A percentile compares a stretch with the other conserved stretches of the same genome.
phyloP scores from a whole-genome alignment of 2,329 filamentous ascomycete genomes.

The Fusarium chuoi region DNA sequence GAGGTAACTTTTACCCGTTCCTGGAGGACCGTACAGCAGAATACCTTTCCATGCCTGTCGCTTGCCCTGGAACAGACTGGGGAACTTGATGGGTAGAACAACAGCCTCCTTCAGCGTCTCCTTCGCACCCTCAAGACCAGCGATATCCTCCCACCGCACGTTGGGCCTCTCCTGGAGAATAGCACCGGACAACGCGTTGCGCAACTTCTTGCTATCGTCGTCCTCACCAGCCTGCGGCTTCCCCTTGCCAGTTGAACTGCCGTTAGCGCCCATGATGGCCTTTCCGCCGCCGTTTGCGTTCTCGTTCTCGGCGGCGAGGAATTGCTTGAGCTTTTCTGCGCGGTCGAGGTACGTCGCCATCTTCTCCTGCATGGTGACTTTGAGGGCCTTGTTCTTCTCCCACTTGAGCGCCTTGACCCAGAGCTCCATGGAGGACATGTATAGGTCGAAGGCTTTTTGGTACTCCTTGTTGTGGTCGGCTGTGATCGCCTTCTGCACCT shows the following conservation, averaged over 20 bases:
- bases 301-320: constrained; percentile 80
- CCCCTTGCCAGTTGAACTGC: constrained; percentile 70
- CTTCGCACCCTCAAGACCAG: constrained; percentile 92
- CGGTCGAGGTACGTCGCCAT: constrained; percentile 98
- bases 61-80: constrained; percentile 94
- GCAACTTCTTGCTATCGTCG: constrained; percentile 93
- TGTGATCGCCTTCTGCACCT: constrained; percentile 97
- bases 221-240: constrained; percentile 72
- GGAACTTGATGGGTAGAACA: constrained; percentile 97
- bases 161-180: constrained; percentile 97
- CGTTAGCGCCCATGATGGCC: constrained; percentile 74
- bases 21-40: constrained; percentile 92
- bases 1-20: constrained; percentile 96
- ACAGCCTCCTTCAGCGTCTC: constrained; percentile 98
- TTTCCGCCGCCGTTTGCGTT: constrained; percentile 73
- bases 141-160: constrained; percentile 97
- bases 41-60: constrained; percentile 99
- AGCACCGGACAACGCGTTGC: constrained; percentile 88
- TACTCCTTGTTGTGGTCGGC: constrained; percentile 96
- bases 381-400: constrained; percentile 98
- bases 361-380: constrained; percentile 97
- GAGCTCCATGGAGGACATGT: constrained; percentile 94
- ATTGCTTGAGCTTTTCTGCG: constrained; percentile 95
- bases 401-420: constrained; percentile 99
- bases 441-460: constrained; percentile 94